Conservation (phyloP, 2,329 filamentous ascomycete genomes). For the Periglandula ipomoeae region DNA sequence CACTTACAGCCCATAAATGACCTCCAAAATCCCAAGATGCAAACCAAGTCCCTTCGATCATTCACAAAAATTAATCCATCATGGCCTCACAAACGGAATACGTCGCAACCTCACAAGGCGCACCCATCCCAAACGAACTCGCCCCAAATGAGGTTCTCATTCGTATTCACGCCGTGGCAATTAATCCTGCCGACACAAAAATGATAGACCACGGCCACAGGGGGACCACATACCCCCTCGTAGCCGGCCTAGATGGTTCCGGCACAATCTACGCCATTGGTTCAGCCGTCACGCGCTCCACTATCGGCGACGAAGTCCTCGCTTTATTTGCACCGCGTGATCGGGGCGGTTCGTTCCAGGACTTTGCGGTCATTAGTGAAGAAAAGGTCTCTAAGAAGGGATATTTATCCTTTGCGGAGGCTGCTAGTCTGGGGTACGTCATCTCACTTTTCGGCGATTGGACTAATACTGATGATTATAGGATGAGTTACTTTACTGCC, state of each 20-base stretch:
- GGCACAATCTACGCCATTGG: slow-evolving; percentile 17
- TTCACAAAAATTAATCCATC: too few species aligned
- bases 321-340: slow-evolving; percentile 12
- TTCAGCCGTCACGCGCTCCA: slow-evolving; percentile 11
- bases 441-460: too few species aligned
- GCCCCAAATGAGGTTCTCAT: slow-evolving; percentile 11
- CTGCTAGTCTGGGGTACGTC: too few species aligned
- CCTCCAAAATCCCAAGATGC: too few species aligned
- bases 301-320: slow-evolving; percentile 31
- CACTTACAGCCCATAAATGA: too few species aligned
- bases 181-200: slow-evolving; percentile 16
- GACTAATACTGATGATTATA: too few species aligned
- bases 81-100: too few species aligned
- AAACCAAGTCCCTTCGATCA: too few species aligned
- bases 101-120: neutral
- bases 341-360: slow-evolving; percentile 8
- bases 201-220: slow-evolving; percentile 13
- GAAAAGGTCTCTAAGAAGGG: too few species aligned
- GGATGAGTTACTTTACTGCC: too few species aligned
- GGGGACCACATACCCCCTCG: slow-evolving; percentile 12
- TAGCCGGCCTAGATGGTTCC: slow-evolving; percentile 13
- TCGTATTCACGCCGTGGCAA: slow-evolving; percentile 13
- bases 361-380: neutral
- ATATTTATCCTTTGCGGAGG: too few species aligned
- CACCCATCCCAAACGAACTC: neutral